Conservation (phyloP, 495 filamentous ascomycete species). For the Aspergillus homomorphus region DNA sequence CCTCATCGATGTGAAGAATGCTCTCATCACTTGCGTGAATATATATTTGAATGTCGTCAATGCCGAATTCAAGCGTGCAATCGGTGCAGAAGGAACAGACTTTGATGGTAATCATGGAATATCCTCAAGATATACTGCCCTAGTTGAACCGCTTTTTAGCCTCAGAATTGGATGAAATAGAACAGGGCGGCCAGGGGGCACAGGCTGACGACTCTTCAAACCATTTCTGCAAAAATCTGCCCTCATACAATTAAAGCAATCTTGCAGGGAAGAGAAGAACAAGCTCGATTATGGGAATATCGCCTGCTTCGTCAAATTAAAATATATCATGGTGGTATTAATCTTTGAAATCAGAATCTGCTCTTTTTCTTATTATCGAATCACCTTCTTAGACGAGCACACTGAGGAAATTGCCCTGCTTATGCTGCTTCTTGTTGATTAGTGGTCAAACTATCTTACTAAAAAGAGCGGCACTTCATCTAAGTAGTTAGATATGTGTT, state of each 20-base stretch:
- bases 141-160: background rate
- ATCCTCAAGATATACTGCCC: background rate
- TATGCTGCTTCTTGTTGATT: background rate
- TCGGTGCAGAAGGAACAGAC: conserved; percentile 30
- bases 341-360: background rate
- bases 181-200: background rate
- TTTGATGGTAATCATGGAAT: background rate
- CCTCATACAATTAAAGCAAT: background rate
- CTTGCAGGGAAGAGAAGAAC: background rate
- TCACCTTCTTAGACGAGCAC: background rate
- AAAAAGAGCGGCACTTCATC: background rate
- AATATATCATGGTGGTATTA: background rate
- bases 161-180: background rate
- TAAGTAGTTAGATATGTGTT: background rate
- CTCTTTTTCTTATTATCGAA: background rate
- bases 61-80: conserved; percentile 28
- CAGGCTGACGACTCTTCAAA: background rate
- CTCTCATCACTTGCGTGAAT: conserved; percentile 17
- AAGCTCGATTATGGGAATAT: background rate
- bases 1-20: conserved; percentile 30
- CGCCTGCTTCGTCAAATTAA: background rate
- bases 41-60: conserved; percentile 31
- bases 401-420: background rate
- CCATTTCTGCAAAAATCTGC: background rate
- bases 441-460: background rate